phyloP scores from a whole-genome alignment of 1,284 basidiomycete genomes.

The Schizopora paradoxa region DNA sequence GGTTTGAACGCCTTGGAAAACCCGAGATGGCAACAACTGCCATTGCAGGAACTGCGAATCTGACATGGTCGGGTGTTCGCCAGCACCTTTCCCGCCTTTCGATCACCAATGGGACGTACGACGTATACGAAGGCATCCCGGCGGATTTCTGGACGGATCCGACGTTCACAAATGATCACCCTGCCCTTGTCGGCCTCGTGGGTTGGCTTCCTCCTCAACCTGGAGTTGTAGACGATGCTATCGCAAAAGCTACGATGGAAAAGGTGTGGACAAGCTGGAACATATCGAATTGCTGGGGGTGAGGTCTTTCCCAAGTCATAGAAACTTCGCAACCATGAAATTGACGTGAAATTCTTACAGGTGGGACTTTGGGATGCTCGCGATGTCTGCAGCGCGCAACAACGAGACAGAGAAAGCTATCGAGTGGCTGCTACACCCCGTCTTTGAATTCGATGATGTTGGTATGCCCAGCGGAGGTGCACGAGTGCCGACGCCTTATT shows the following conservation, averaged over 20 bases:
- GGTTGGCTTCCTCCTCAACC: slow-evolving; percentile 52
- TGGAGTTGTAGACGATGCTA: slow-evolving; percentile 40
- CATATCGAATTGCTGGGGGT: slow-evolving; percentile 52
- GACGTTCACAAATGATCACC: slow-evolving; percentile 51
- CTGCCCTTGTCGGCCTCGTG: slow-evolving; percentile 48
- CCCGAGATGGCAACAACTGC: slow-evolving; percentile 32
- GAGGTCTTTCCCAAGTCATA: slow-evolving; percentile 22
- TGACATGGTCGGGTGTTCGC: slow-evolving; percentile 40
- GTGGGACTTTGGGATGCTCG: slow-evolving; percentile 61
- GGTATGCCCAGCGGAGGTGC: slow-evolving; percentile 58
- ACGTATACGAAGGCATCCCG: slow-evolving; percentile 51
- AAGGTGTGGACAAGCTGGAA: slow-evolving; percentile 55
- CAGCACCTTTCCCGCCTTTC: slow-evolving; percentile 45
- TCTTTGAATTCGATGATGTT: slow-evolving; percentile 53
- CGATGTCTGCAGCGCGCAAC: slow-evolving; percentile 54
- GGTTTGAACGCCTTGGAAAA: slow-evolving; percentile 41
- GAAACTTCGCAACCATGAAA: no score
- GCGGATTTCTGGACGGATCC: slow-evolving; percentile 47
- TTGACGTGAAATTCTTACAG: no score
- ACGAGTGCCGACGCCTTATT: slow-evolving; percentile 56
- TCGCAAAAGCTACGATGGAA: slow-evolving; percentile 45
- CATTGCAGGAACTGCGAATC: slow-evolving; percentile 37
- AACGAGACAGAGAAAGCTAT: slow-evolving; percentile 44
- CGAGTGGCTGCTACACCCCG: slow-evolving; percentile 49
- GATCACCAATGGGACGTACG: slow-evolving; percentile 44